Evolutionary conservation across 345 rosid genomes (phyloP).

Genomic region (Citrus maxima): DNA sequence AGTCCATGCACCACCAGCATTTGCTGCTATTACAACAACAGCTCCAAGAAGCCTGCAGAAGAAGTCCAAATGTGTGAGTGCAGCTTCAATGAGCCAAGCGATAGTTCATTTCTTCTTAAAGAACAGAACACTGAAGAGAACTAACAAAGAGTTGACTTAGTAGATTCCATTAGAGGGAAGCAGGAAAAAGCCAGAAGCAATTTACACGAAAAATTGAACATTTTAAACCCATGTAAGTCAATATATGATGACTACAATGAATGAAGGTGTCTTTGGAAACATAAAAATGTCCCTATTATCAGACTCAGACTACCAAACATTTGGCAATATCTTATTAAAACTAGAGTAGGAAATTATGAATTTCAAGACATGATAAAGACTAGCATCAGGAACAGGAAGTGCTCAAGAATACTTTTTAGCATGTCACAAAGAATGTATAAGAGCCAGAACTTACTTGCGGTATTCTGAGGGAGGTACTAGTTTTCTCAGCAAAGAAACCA

Average conservation of each 20-base stretch:
- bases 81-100: background rate
- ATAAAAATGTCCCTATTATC: background rate
- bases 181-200: background rate
- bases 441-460: slow-evolving; percentile 71
- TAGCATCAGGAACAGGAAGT: background rate
- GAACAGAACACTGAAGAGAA: background rate
- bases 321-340: background rate
- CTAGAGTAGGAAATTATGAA: background rate
- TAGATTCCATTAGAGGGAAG: background rate
- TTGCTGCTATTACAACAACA: slow-evolving; percentile 94
- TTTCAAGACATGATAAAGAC: background rate
- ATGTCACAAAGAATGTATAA: background rate
- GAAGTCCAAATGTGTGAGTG: background rate
- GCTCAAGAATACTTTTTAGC: background rate
- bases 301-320: background rate
- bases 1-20: slow-evolving; percentile 99
- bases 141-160: background rate
- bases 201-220: background rate
- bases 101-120: background rate
- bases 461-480: slow-evolving; percentile 85
- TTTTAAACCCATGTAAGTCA: background rate
- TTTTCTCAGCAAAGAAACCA: slow-evolving; percentile 92
- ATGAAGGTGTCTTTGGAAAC: background rate
- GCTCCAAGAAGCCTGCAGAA: slow-evolving; percentile 84
- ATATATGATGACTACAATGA: background rate